These are phyloP conservation scores for Orobanche coerulescens DNA, from an alignment of 257 asterid genomes.

Conservation along the genomic window DNA sequence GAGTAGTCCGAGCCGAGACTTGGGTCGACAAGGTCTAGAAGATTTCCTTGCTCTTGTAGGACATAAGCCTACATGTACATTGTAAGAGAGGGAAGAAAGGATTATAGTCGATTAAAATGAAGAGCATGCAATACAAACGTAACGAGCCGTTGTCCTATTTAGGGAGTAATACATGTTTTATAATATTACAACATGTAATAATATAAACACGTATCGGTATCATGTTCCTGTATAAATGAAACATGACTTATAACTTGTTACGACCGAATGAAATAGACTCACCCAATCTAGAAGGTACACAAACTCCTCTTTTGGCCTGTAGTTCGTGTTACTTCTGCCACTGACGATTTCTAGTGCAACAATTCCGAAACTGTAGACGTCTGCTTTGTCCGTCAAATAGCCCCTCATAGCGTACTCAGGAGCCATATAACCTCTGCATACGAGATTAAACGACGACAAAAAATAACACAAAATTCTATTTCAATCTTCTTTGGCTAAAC, in stretches of 20 bases:
- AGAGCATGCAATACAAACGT: too few species aligned
- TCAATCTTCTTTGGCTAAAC: background rate
- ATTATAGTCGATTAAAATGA: too few species aligned
- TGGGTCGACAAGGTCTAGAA: slow-evolving; percentile 79
- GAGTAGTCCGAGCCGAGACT: slow-evolving; percentile 48
- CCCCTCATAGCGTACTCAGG: slow-evolving; percentile 82
- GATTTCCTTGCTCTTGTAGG: slow-evolving; percentile 77
- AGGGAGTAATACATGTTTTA: too few species aligned
- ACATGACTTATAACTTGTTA: too few species aligned
- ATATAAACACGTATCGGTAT: too few species aligned
- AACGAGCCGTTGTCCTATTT: too few species aligned
- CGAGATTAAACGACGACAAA: background rate
- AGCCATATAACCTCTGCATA: slow-evolving; percentile 68
- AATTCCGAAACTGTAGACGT: slow-evolving; percentile 68
- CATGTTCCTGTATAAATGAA: too few species aligned
- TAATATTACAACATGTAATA: too few species aligned
- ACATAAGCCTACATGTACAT: slow-evolving; percentile 98
- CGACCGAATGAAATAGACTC: slow-evolving; percentile 13
- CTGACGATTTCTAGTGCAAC: slow-evolving; percentile 62
- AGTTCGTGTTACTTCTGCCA: slow-evolving; percentile 54
- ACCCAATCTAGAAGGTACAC: slow-evolving; percentile 78
- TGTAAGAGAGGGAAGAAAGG: background rate
- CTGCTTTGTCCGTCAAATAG: slow-evolving; percentile 69
- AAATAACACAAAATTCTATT: background rate
- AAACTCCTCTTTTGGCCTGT: slow-evolving; percentile 57